These are phyloP conservation scores for Ophiostoma sp. DNA, from an alignment of 2,329 filamentous ascomycete species.

Conservation along the genomic window DNA sequence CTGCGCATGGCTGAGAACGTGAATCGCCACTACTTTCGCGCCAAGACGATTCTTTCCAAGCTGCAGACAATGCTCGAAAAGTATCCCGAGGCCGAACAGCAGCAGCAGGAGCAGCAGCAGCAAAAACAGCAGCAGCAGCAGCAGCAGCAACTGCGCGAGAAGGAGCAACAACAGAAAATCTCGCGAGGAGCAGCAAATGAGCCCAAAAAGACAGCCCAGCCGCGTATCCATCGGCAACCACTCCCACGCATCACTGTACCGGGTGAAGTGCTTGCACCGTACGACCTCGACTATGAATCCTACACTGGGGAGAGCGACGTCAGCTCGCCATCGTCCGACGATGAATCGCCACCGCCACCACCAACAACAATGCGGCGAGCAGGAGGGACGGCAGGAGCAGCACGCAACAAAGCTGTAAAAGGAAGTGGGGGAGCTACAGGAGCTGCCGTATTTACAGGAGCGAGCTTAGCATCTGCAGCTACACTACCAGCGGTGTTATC, in stretches of 20 bases:
- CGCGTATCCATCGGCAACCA: slow-evolving; percentile 36
- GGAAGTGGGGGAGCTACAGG: neutral
- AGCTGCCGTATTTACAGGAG: neutral
- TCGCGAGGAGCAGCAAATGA: slow-evolving; percentile 29
- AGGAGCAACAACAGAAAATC: slow-evolving; percentile 43
- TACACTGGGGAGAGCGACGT: slow-evolving; percentile 50
- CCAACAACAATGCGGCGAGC: slow-evolving; percentile 25
- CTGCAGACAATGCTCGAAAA: slow-evolving; percentile 56
- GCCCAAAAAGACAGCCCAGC: slow-evolving; percentile 19
- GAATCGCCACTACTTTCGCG: slow-evolving; percentile 56
- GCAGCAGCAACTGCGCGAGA: slow-evolving; percentile 55
- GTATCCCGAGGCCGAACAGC: slow-evolving; percentile 49
- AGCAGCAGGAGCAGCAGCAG: slow-evolving; percentile 46
- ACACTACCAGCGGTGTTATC: neutral
- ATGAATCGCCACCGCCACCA: slow-evolving; percentile 35
- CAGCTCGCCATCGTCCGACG: slow-evolving; percentile 30
- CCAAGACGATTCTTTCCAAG: slow-evolving; percentile 54
- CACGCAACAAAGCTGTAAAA: slow-evolving; percentile 49
- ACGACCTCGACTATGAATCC: slow-evolving; percentile 58
- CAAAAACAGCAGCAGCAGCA: slow-evolving; percentile 55
- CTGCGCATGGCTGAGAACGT: slow-evolving; percentile 60
- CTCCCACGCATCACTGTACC: slow-evolving; percentile 59
- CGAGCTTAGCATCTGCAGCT: neutral
- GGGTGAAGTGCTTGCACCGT: slow-evolving; percentile 60
- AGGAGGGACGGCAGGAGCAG: slow-evolving; percentile 33